Evolutionary conservation across 345 rosid genomes (phyloP).

Genomic region (Kandelia obovata): DNA sequence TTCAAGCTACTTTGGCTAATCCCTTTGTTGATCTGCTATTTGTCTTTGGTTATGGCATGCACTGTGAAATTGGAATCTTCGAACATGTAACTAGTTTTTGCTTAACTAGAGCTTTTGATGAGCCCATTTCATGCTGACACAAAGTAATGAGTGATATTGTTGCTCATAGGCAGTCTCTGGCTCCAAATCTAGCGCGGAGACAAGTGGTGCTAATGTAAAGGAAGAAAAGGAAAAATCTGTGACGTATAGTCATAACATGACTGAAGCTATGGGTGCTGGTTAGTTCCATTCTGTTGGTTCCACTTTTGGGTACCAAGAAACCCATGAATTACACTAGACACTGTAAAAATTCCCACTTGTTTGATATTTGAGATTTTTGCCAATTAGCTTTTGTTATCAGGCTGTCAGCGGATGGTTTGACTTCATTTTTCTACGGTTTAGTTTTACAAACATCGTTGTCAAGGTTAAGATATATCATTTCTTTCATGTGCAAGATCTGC

Average conservation of each 20-base stretch:
- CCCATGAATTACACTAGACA: not conserved
- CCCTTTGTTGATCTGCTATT: not conserved
- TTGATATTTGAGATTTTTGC: not conserved
- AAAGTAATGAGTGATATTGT: not conserved
- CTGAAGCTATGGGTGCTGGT: conserved; percentile 99
- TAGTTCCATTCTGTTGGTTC: conserved; percentile 19
- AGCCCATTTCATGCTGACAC: not conserved
- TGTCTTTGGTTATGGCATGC: too few relatives aligned
- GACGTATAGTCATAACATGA: conserved; percentile 76
- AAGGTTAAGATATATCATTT: not conserved
- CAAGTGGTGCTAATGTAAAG: conserved; percentile 36
- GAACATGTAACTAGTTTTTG: not conserved
- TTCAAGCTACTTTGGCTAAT: too few relatives aligned
- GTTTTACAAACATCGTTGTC: conserved; percentile 1
- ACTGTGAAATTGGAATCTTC: not conserved
- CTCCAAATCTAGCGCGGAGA: conserved; percentile 54
- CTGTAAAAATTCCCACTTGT: not conserved
- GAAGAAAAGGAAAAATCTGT: conserved; percentile 63
- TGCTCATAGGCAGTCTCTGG: conserved; percentile 58
- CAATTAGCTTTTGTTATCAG: not conserved
- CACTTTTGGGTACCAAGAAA: not conserved
- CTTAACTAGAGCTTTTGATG: not conserved
- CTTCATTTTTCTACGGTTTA: not conserved
- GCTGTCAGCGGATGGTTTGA: not conserved
- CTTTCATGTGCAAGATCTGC: not conserved